A percentile compares a stretch with the other conserved stretches of the same genome.
Evolutionary conservation across 176 grass and related monocot species (phyloP).

Genomic region (Avena eriantha): DNA sequence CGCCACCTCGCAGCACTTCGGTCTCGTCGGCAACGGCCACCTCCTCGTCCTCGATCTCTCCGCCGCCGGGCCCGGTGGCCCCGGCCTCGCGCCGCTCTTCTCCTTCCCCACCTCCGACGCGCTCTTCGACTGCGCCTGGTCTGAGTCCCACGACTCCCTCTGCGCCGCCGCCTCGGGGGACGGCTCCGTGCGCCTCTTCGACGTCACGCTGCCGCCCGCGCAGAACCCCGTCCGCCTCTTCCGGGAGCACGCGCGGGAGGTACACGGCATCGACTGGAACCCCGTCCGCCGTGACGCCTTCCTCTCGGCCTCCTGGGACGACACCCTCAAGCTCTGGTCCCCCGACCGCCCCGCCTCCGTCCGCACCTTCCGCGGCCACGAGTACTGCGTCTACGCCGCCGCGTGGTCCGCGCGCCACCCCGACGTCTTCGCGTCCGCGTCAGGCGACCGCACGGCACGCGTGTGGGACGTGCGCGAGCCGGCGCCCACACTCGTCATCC

Average conservation of each 20-base stretch:
- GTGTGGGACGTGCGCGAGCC: slow-evolving; percentile 26
- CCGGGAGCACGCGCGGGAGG: slow-evolving; percentile 34
- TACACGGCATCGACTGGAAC: slow-evolving; percentile 24
- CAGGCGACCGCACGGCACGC: slow-evolving; percentile 24
- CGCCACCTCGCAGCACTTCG: slow-evolving; percentile 79
- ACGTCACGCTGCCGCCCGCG: slow-evolving; percentile 19
- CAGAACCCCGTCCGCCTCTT: slow-evolving; percentile 29
- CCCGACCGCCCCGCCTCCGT: slow-evolving; percentile 24
- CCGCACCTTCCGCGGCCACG: slow-evolving; percentile 30
- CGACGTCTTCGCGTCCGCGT: slow-evolving; percentile 16
- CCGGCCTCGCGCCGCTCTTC: slow-evolving; percentile 48
- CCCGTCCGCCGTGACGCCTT: slow-evolving; percentile 32
- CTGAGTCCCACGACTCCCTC: slow-evolving; percentile 69
- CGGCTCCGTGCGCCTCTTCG: slow-evolving; percentile 18
- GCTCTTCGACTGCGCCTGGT: slow-evolving; percentile 95
- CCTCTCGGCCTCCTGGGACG: slow-evolving; percentile 31
- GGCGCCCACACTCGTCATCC: slow-evolving; percentile 20
- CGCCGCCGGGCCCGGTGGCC: slow-evolving; percentile 3
- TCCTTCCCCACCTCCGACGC: slow-evolving; percentile 85
- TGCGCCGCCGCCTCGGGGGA: slow-evolving; percentile 28
- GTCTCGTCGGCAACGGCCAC: slow-evolving; percentile 91
- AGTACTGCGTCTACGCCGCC: slow-evolving; percentile 29
- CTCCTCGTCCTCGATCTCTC: slow-evolving; percentile 75
- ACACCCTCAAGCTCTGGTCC: slow-evolving; percentile 32
- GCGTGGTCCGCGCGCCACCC: slow-evolving; percentile 28